Conservation (phyloP, 1,284 basidiomycete genomes). For the Grifola frondosa region DNA sequence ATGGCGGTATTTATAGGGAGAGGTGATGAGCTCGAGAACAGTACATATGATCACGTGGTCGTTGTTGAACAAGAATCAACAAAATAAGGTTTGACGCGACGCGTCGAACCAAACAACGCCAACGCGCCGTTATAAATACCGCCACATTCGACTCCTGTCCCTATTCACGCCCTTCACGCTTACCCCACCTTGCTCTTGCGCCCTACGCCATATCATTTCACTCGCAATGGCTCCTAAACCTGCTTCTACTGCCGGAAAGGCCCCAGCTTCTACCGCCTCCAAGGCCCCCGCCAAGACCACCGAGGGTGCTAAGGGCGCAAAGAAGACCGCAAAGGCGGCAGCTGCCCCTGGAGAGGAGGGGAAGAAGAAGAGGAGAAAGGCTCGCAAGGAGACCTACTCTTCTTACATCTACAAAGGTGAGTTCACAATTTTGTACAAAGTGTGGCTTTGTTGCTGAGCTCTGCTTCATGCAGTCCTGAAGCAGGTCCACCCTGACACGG, state of each 20-base stretch:
- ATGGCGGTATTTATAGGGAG: conserved; percentile 18
- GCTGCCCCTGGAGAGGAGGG: conserved; percentile 62
- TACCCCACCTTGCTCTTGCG: conserved; percentile 7
- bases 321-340: conserved; percentile 78
- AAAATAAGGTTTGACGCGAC: conserved; percentile 34
- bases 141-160: conserved; percentile 16
- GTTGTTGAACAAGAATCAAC: conserved; percentile 22
- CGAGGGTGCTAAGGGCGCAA: conserved; percentile 70
- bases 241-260: conserved; percentile 48
- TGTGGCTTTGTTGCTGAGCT: conserved; percentile 3
- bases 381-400: conserved; percentile 89
- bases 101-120: conserved; percentile 33
- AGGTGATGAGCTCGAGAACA: conserved; percentile 8
- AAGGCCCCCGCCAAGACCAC: conserved; percentile 78
- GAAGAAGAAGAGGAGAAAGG: conserved; percentile 90
- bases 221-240: conserved; percentile 41
- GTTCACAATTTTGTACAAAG: conserved; percentile 26
- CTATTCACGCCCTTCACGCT: conserved; percentile 10
- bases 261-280: conserved; percentile 60
- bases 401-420: conserved; percentile 93
- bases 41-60: conserved; percentile 18
- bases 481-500: conserved; percentile 95
- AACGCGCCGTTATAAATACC: conserved; percentile 33
- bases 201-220: conserved; percentile 1
- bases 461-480: conserved; percentile 38